Evolutionary conservation across 2,329 filamentous ascomycete species (phyloP).

Genomic region (Neonectria sp.): DNA sequence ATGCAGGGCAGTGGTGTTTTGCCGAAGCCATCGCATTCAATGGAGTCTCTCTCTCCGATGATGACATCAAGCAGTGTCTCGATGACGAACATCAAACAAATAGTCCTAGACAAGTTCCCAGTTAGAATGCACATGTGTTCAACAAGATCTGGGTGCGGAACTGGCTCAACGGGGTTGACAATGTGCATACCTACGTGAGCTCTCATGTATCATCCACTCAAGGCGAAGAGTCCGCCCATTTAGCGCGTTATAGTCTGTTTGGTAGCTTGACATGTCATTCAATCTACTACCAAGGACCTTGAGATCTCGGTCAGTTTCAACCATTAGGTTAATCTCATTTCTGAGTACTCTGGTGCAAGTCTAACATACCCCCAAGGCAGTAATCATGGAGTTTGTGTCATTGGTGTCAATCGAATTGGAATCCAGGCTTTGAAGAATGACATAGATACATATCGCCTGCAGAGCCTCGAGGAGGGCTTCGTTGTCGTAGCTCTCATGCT

Average conservation of each 20-base stretch:
- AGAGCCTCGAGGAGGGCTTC: constrained; percentile 24
- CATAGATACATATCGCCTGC: constrained; percentile 28
- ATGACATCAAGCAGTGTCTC: constrained; percentile 37
- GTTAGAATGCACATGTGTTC: background rate
- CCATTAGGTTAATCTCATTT: background rate
- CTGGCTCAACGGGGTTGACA: background rate
- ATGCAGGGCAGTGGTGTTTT: constrained; percentile 4
- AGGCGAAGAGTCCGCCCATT: constrained; percentile 5
- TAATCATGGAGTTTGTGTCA: constrained; percentile 23
- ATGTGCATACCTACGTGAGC: constrained; percentile 26
- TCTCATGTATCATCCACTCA: constrained; percentile 32
- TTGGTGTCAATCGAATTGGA: constrained; percentile 22
- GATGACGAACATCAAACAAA: constrained; percentile 29
- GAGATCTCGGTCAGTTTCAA: background rate
- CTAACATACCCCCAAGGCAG: constrained; percentile 24
- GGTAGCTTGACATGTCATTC: background rate
- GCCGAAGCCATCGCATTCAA: background rate
- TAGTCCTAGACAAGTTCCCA: constrained; percentile 16
- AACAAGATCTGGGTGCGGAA: background rate
- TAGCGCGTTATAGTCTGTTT: constrained; percentile 3
- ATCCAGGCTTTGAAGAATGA: constrained; percentile 30
- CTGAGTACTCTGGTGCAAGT: background rate
- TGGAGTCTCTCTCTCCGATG: constrained; percentile 8
- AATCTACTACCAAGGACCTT: constrained; percentile 6
- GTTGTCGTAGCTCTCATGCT: constrained; percentile 12